Percentiles rank a stretch among this genome's conserved stretches.
These are phyloP conservation scores for Penicillium sp. DNA, from an alignment of 2,329 filamentous ascomycete genomes.

Conservation along the genomic window DNA sequence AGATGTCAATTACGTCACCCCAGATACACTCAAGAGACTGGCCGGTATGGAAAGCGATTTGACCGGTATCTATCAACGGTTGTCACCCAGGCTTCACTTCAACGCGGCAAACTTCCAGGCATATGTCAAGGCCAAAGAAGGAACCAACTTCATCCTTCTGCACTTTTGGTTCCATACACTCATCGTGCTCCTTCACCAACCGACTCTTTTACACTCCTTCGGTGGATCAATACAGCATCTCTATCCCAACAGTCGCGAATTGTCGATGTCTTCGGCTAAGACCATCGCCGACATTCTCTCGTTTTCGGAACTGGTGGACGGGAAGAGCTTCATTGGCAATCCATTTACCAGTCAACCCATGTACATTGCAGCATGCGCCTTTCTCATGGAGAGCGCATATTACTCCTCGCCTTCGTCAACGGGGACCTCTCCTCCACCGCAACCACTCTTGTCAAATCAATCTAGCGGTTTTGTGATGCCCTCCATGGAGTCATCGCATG, in stretches of 20 bases:
- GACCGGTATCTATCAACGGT: slow-evolving; percentile 69
- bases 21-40: slow-evolving; percentile 69
- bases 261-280: slow-evolving; percentile 85
- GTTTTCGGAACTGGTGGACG: slow-evolving; percentile 81
- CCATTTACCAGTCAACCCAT: slow-evolving; percentile 89
- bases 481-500: slow-evolving; percentile 28
- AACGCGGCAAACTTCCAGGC: slow-evolving; percentile 83
- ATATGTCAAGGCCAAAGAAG: slow-evolving; percentile 76
- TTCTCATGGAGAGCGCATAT: slow-evolving; percentile 76
- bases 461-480: slow-evolving; percentile 38
- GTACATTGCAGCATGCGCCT: slow-evolving; percentile 86
- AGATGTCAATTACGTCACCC: slow-evolving; percentile 69
- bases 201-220: slow-evolving; percentile 76
- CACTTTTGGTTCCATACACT: slow-evolving; percentile 89
- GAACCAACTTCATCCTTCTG: slow-evolving; percentile 80
- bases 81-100: slow-evolving; percentile 74
- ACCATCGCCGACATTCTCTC: slow-evolving; percentile 86
- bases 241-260: slow-evolving; percentile 74
- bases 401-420: slow-evolving; percentile 66
- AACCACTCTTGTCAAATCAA: slow-evolving; percentile 31
- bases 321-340: slow-evolving; percentile 81
- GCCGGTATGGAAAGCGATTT: slow-evolving; percentile 77
- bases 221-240: slow-evolving; percentile 68
- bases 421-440: slow-evolving; percentile 52
- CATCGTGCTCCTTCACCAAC: slow-evolving; percentile 81